Base-by-base conservation (phyloP, 768 basidiomycete species). In the Agrocybe pediades region DNA sequence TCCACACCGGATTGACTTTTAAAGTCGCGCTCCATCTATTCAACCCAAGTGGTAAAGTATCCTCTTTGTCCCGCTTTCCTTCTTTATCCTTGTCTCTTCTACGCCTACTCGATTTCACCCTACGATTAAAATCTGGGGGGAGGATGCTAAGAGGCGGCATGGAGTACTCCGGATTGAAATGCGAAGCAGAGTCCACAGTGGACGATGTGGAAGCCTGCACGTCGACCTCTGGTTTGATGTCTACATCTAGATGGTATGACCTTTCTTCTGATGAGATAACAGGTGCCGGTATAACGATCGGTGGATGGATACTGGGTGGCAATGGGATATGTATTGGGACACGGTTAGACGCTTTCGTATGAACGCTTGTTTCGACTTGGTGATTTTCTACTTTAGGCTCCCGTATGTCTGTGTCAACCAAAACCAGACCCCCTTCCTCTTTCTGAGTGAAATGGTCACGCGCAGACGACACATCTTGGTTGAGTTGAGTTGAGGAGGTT, bases 21-120 rank as follows among this genome's bases (percentile, higher is more conserved):
- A 94, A 68, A n/a, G 78, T 75, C 2, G 88, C 90, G 21, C 84
- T 79, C 92, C 91, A 93, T 67, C 75, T 81, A 53, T 78, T 80
- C 44, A 87, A 65, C 27, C 89, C 88, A 66, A 89, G 71, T 8
- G 87, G 83, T 19, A 72, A 60, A 75, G 82, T 85, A 25, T 90
- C 90, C 17, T 87, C 84, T 57, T 77, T 81, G 16, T 73, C 70
- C 57, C 78, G 68, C 50, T 69, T 84, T 25, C 71, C 67, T 2
- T 71, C 69, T 42, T 67, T 72, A 13, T 74, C 80, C 48, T 75
- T 76, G 2, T 83, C 74, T 60, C 68, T 64, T 67, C 71, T 74
- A 19, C 73, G 68, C 53, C 68, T 66, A 33, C 67, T 66, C 27
- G 68, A 58, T 57, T 68, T 75, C 45, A 61, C 60, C 64, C 78